Evolutionary conservation across 345 rosid genomes (phyloP).

Genomic region (Anacardium occidentale): DNA sequence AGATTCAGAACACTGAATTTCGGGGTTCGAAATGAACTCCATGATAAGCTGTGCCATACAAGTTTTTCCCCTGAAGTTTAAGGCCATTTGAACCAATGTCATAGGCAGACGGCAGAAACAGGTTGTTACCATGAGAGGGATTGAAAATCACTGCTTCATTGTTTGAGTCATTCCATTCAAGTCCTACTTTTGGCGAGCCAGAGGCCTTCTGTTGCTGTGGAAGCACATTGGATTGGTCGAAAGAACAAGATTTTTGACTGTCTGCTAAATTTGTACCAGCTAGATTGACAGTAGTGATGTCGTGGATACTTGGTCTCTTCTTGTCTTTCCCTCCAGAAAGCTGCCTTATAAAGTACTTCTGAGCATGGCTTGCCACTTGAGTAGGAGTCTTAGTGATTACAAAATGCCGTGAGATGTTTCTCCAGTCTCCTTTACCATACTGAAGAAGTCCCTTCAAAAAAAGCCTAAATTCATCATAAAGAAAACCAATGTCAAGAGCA

Average conservation of each 20-base stretch:
- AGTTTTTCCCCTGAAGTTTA: conserved; percentile 33
- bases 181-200: conserved; percentile 25
- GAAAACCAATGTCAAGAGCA: conserved; percentile 19
- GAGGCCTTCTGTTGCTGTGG: conserved; percentile 23
- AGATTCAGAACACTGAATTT: conserved; percentile 35
- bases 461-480: conserved; percentile 44
- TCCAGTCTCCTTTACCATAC: conserved; percentile 98
- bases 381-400: conserved; percentile 90
- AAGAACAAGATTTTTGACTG: conserved; percentile 10
- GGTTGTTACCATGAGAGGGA: conserved; percentile 32
- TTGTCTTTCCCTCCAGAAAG: conserved; percentile 79
- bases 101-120: conserved; percentile 29
- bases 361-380: conserved; percentile 99
- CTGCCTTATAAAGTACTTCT: conserved; percentile 91
- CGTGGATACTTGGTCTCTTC: conserved; percentile 94
- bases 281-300: conserved; percentile 70
- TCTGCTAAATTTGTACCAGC: conserved; percentile 25
- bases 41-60: conserved; percentile 29
- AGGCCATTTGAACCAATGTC: conserved; percentile 31
- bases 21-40: conserved; percentile 27
- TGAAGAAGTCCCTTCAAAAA: conserved; percentile 78
- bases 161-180: conserved; percentile 24
- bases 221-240: conserved; percentile 21
- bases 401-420: conserved; percentile 82
- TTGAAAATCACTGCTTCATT: conserved; percentile 28